phyloP scores from a whole-genome alignment of 2,329 filamentous ascomycete genomes.

The Camillea tinctor region DNA sequence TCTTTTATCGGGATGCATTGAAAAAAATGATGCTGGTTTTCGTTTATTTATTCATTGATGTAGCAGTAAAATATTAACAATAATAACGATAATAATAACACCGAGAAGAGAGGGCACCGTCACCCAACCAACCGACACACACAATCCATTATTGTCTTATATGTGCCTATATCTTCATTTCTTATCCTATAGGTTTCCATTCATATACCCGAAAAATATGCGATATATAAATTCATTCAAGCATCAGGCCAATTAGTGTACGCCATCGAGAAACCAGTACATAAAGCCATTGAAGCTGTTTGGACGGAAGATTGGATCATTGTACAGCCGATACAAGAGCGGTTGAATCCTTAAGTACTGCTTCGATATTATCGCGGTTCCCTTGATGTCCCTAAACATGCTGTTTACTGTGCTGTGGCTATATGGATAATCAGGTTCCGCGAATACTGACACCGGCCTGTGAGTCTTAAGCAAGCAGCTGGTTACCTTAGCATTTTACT shows the following conservation, averaged over 20 bases:
- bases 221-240: too few species aligned
- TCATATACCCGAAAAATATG: too few species aligned
- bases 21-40: neutral
- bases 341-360: neutral
- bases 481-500: too few species aligned
- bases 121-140: neutral
- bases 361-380: neutral
- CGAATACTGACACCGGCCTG: neutral
- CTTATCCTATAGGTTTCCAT: too few species aligned
- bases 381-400: neutral
- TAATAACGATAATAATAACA: neutral
- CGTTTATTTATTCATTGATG: neutral
- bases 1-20: neutral
- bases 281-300: too few species aligned
- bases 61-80: neutral
- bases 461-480: too few species aligned
- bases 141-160: neutral
- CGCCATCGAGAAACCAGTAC: too few species aligned
- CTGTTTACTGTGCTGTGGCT: neutral
- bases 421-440: neutral
- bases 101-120: neutral
- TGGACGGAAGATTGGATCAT: too few species aligned
- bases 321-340: neutral
- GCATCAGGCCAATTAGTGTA: too few species aligned
- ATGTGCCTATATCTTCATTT: too few species aligned